Base-by-base conservation (phyloP, 106 monocot species). In the Hemerocallis citrina region DNA sequence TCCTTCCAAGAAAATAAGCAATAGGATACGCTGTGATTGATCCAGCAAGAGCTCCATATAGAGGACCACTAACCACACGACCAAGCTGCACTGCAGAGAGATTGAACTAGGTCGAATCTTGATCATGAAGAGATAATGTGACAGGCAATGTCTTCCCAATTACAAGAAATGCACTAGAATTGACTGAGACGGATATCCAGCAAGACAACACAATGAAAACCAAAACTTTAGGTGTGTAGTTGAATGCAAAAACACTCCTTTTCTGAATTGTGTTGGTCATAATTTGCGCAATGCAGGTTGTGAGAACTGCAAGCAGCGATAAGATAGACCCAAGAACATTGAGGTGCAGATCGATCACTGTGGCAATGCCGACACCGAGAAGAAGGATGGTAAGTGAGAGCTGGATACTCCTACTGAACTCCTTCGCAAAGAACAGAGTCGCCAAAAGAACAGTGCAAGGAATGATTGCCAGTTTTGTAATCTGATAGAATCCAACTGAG, bases 391-490 rank as follows among this genome's bases (percentile, higher is more conserved):
- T 32, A 55, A 86, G 81, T 36, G 86, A 55, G 4, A 74, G 36
- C 64, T 86, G 81, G 49, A 86, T 78, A 21, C 44, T 86, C 51
- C 67, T 58, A 62, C 86, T 86, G 82, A 93, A 93, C 59, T 70
- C 89, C 74, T 89, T 93, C 63, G 67, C 75, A 77, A 85, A 85
- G 75, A 93, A 93, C 65, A 93, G 68, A 48, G 85, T 85, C 65
- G 89, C 93, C 75, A 93, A 60, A 28, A 93, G 41, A 61, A 93
- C 89, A 57, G 93, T 93, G 70, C 85, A 93, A 47, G 93, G 93
- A 74, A 93, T 93, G 40, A 93, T 93, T 22, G 93, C 93, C 61
- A 93, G 69, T 72, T 93, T 93, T 64, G 93, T 93, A 89, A 93
- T 93, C 93, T 93, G 75, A n/a, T n/a, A n/a, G n/a, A n/a, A n/a